These are phyloP conservation scores for Blastocladiella emersonii DNA, from an alignment of 371 early-diverging fungal species.

Conservation along the genomic window DNA sequence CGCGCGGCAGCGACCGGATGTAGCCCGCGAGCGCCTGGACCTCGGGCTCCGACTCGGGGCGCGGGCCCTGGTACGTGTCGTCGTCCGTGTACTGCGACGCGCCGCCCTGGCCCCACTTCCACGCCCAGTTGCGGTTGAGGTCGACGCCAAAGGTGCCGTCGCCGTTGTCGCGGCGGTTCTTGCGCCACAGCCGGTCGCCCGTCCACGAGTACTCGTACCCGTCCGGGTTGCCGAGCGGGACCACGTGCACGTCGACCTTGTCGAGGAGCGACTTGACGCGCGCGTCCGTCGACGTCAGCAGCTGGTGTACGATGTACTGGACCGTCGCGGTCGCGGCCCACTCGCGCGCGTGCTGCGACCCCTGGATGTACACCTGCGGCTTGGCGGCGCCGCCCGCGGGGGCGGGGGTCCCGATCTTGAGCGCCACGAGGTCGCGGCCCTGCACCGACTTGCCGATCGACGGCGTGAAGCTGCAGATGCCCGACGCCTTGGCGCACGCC, in stretches of 20 bases:
- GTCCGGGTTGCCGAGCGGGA: slow-evolving; percentile 41
- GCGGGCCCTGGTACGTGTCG: slow-evolving; percentile 8
- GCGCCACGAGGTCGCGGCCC: slow-evolving; percentile 33
- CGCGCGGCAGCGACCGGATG: slow-evolving; percentile 9
- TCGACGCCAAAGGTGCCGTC: slow-evolving; percentile 24
- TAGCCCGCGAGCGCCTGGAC: slow-evolving; percentile 12
- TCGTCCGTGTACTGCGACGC: not conserved
- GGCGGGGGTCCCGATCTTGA: slow-evolving; percentile 23
- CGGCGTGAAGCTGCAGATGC: not conserved
- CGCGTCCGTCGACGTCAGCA: slow-evolving; percentile 17
- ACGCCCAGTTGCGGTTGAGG: slow-evolving; percentile 17
- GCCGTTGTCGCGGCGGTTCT: slow-evolving; percentile 27
- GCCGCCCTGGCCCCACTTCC: not conserved
- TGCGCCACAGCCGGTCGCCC: slow-evolving; percentile 41
- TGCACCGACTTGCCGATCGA: slow-evolving; percentile 33
- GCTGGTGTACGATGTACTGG: slow-evolving; percentile 30
- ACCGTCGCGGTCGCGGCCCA: slow-evolving; percentile 36
- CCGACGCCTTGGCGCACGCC: not conserved
- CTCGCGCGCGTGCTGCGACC: slow-evolving; percentile 41
- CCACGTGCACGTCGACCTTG: slow-evolving; percentile 17
- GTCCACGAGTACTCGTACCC: slow-evolving; percentile 39
- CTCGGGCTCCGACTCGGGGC: slow-evolving; percentile 9
- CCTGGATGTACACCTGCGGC: slow-evolving; percentile 37
- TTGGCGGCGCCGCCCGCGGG: slow-evolving; percentile 14
- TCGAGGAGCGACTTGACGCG: slow-evolving; percentile 21